Conservation (phyloP, 768 basidiomycete species). For the Cytidiella melzeri region DNA sequence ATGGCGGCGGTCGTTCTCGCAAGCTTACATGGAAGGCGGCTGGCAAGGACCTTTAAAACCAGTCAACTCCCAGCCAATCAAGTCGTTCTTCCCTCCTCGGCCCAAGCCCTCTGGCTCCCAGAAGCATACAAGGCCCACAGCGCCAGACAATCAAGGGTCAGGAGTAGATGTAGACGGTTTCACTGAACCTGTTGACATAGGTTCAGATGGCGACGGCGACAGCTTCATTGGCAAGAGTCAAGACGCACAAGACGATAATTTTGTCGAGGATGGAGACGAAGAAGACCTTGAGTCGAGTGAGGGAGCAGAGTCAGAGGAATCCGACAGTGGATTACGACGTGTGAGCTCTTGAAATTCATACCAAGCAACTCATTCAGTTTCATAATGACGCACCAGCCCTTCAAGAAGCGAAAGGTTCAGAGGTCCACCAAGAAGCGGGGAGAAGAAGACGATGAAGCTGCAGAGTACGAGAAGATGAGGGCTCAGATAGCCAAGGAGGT, state of each 20-base stretch:
- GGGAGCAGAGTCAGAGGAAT: too few species aligned
- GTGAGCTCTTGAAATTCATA: neutral
- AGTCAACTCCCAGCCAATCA: neutral
- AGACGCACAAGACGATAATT: too few species aligned
- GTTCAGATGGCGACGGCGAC: neutral
- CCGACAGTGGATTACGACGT: neutral
- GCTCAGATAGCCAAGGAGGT: neutral
- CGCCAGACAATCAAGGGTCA: neutral
- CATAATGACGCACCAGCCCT: too few species aligned
- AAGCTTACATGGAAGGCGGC: neutral
- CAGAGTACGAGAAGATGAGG: neutral
- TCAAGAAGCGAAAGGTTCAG: neutral
- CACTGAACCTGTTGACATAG: neutral
- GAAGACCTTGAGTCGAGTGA: too few species aligned
- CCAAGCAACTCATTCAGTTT: neutral
- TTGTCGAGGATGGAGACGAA: too few species aligned
- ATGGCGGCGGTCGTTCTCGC: too few species aligned
- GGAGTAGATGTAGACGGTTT: neutral
- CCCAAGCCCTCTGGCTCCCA: neutral
- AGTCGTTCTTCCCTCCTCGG: neutral
- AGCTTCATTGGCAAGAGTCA: neutral
- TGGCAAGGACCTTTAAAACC: neutral
- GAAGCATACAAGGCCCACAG: neutral
- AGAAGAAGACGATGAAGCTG: neutral
- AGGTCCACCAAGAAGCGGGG: neutral